Base-by-base conservation (phyloP, 202 grass and related monocot species). In the Carex sylvatica region DNA sequence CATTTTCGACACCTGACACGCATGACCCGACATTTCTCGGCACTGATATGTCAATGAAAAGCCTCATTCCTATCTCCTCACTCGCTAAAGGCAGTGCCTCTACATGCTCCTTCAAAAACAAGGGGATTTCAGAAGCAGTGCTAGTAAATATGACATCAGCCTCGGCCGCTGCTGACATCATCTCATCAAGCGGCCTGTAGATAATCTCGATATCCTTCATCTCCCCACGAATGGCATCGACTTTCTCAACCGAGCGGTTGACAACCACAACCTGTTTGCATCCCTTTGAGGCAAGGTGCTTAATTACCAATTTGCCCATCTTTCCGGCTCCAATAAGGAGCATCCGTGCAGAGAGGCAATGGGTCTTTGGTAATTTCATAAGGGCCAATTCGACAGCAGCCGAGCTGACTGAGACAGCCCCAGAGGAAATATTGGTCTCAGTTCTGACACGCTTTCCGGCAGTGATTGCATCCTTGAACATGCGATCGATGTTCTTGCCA, bases 381-480 rank as follows among this genome's bases (percentile, higher is more conserved):
- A 95, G 61, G 58, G 93, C 88, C 85, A 95, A 84, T 82, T 95
- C 93, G 79, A 95, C 93, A 65, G 93, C 93, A 16, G 93, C 93
- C 49, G 93, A 95, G 86, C 93, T 95, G 74, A 95, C 93, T 84
- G 90, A 95, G 33, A 95, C 93, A 5, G 93, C 93, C 65, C 93
- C 93, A 52, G 90, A 85, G 44, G 93, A 95, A 87, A 95, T 95
- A 65, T 95, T 95, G 15, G 90, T 95, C 59, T 95, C 93, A 6
- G 88, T 83, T 19, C 93, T 87, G 38, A 95, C 93, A 19, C 90
- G 90, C 71, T 95, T 95, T 68, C 93, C 93, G 28, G 93, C 90
- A 40, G 93, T 92, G 79, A 95, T 95, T 70, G 93, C 93, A 65
- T 92, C 93, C 85, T 95, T 95, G 93, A 95, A 95, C 93, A 95